These are phyloP conservation scores for Truncatella angustata DNA, from an alignment of 2,329 filamentous ascomycete genomes.

Conservation along the genomic window DNA sequence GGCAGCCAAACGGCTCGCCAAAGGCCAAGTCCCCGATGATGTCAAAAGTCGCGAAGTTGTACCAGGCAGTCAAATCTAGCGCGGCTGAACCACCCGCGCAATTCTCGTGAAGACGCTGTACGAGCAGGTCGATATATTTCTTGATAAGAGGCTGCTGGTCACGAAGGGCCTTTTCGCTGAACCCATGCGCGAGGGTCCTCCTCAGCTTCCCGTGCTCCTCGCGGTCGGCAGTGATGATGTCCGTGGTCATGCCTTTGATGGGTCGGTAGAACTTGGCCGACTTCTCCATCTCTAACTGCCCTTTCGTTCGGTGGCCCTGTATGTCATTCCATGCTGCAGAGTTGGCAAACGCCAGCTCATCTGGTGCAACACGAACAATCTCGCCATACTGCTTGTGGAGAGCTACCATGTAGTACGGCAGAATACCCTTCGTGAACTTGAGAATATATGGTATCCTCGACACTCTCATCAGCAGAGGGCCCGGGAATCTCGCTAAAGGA, in stretches of 20 bases:
- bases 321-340: conserved; percentile 7
- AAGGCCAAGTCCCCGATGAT: conserved; percentile 6
- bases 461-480: conserved; percentile 6
- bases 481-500: conserved; percentile 8
- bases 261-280: background rate
- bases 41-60: conserved; percentile 7
- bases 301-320: conserved; percentile 5
- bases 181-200: conserved; percentile 28
- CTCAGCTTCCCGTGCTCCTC: conserved; percentile 25
- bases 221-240: conserved; percentile 13
- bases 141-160: conserved; percentile 32
- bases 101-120: conserved; percentile 19
- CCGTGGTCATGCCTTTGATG: background rate
- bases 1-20: conserved; percentile 3
- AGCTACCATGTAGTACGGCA: background rate
- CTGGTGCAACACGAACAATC: conserved; percentile 11
- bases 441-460: background rate
- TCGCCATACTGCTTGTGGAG: conserved; percentile 10
- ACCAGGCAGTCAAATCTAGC: conserved; percentile 5
- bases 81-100: conserved; percentile 8
- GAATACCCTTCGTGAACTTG: background rate
- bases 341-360: conserved; percentile 8
- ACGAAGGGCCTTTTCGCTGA: conserved; percentile 29
- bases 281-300: conserved; percentile 4
- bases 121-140: conserved; percentile 27